Base-by-base conservation (phyloP, 805 yeast species). In the Starmerella stigmatis region DNA sequence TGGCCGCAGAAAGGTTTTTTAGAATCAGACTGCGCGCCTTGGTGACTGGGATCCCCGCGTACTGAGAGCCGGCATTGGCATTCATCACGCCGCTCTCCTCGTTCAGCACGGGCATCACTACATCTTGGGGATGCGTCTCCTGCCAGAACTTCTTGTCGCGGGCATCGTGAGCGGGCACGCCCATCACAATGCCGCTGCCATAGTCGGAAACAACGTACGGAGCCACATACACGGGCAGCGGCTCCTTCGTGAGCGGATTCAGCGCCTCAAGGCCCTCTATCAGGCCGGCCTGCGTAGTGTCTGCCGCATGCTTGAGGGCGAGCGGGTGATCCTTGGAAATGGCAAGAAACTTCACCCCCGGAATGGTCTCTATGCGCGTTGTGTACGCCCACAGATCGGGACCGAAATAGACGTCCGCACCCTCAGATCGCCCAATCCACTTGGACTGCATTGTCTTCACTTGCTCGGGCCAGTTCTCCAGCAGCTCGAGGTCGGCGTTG, bases 111-210 rank as follows among this genome's bases (percentile, higher is more conserved):
- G 77, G 50, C 12, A 31, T 52, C 1, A 40, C 13, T 4, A 19
- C 19, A 6, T 44, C 52, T 15, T 43, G 31, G 1, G 27, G 46
- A 5, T 20, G 30, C 40, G 4, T 48, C 47, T 58, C 83, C 83
- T 59, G 55, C 96, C 96, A 89, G 59, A 92, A 89, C 7, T 71
- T 83, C 55, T 60, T 75, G 58, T 92, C 98, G 49, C 97, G 72
- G 36, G 69, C 67, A 62, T 92, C 97, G 61, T 88, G 96, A 0
- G 82, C 95, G 2, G 98, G 98, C 56, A 94, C 85, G 1, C 98
- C 98, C 97, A 92, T 89, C 0, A 89, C 97, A 0, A 95, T 94
- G 31, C 96, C 95, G 46, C 76, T 76, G 0, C 96, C 96, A 59
- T 89, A 89, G 3, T 73, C 66, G 4, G 82, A 78, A 28, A 89